Conservation (phyloP, 2,329 filamentous ascomycete genomes). For the Didymella pomorum region DNA sequence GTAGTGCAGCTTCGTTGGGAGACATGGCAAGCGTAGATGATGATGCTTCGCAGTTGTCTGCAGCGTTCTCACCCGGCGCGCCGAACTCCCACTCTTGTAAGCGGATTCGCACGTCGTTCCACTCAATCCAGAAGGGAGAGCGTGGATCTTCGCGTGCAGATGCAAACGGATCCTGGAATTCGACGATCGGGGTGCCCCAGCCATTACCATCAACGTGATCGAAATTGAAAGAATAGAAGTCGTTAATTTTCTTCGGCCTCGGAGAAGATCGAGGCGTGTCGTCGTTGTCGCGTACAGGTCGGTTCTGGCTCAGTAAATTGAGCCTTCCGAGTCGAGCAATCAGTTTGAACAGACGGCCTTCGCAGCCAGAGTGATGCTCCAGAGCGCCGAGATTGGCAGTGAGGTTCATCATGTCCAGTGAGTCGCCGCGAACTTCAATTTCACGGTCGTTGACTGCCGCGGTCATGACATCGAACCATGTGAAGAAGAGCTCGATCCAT, state of each 20-base stretch:
- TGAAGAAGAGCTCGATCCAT: slow-evolving; percentile 94
- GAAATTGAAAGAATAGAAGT: slow-evolving; percentile 63
- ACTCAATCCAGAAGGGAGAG: slow-evolving; percentile 80
- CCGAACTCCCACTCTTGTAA: slow-evolving; percentile 82
- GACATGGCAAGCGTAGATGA: slow-evolving; percentile 39
- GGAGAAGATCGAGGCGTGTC: slow-evolving; percentile 46
- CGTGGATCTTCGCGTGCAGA: slow-evolving; percentile 62
- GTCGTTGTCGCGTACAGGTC: slow-evolving; percentile 54
- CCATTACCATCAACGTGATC: slow-evolving; percentile 73
- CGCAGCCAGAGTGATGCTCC: slow-evolving; percentile 88
- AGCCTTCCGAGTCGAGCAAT: slow-evolving; percentile 84
- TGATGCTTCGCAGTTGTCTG: slow-evolving; percentile 35
- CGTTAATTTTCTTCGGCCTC: slow-evolving; percentile 48
- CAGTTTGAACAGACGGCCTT: slow-evolving; percentile 84
- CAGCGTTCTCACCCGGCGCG: slow-evolving; percentile 38
- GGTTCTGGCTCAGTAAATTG: slow-evolving; percentile 80
- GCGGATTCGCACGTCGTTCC: slow-evolving; percentile 78
- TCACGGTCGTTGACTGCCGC: slow-evolving; percentile 92
- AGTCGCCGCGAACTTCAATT: slow-evolving; percentile 73
- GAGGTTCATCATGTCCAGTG: slow-evolving; percentile 69
- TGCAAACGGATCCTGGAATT: slow-evolving; percentile 54
- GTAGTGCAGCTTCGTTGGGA: slow-evolving; percentile 73
- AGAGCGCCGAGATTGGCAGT: slow-evolving; percentile 74
- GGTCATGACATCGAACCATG: slow-evolving; percentile 92
- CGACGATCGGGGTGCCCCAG: slow-evolving; percentile 66